A percentile compares a stretch with the other conserved stretches of the same genome.
These are phyloP conservation scores for Zygosaccharomyces bailii DNA, from an alignment of 805 yeast species.

Conservation along the genomic window DNA sequence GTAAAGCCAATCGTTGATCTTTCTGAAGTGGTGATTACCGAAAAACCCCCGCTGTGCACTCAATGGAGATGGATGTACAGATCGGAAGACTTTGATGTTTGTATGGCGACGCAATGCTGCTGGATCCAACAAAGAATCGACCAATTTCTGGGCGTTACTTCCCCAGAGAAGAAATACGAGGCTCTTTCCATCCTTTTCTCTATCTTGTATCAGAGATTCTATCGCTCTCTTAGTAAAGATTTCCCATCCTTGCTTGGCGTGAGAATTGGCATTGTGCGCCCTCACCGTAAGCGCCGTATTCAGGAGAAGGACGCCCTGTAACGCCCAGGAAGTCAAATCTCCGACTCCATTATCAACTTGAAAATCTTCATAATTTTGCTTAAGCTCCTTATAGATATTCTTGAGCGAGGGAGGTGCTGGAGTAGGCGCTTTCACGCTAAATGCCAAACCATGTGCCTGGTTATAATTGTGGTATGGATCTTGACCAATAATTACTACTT, in stretches of 20 bases:
- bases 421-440: conserved; percentile 81
- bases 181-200: conserved; percentile 46
- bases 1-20: conserved; percentile 74
- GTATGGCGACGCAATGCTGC: conserved; percentile 21
- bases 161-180: conserved; percentile 83
- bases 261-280: conserved; percentile 92
- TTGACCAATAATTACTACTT: conserved; percentile 85
- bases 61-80: conserved; percentile 94
- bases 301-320: conserved; percentile 79
- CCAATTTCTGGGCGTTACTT: conserved; percentile 62
- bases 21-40: conserved; percentile 65
- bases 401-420: conserved; percentile 83
- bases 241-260: conserved; percentile 91
- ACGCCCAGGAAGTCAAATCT: conserved; percentile 78
- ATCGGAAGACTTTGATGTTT: conserved; percentile 51
- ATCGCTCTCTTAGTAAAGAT: conserved; percentile 74
- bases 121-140: conserved; percentile 38
- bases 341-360: conserved; percentile 47
- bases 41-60: conserved; percentile 85
- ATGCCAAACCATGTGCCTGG: conserved; percentile 97
- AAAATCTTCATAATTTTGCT: conserved; percentile 71
- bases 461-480: conserved; percentile 92
- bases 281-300: conserved; percentile 88
- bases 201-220: conserved; percentile 46
- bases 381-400: conserved; percentile 79